Percentiles rank a stretch among this genome's conserved stretches.
Evolutionary conservation across 768 basidiomycete species (phyloP).

Genomic region (Pleurotus cornucopiae): DNA sequence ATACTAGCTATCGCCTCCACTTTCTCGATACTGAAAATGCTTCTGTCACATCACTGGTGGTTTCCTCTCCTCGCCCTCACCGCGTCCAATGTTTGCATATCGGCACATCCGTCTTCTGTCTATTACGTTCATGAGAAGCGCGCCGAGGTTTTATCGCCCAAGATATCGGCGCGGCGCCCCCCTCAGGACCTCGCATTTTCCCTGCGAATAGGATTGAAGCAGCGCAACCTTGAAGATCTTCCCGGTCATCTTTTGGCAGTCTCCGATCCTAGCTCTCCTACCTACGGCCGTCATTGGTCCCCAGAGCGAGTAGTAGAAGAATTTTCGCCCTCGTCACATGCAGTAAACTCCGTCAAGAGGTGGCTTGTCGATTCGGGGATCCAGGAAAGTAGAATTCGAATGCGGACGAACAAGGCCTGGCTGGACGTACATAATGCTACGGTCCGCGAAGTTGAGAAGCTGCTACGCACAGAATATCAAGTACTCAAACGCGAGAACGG

Average conservation of each 20-base stretch:
- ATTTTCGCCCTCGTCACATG: constrained; percentile 25
- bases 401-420: constrained; percentile 24
- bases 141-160: constrained; percentile 10
- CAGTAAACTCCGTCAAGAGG: constrained; percentile 19
- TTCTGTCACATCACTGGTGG: no score
- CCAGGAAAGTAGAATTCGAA: constrained; percentile 15
- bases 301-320: constrained; percentile 21
- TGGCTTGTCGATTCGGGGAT: constrained; percentile 28
- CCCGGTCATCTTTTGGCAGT: constrained; percentile 26
- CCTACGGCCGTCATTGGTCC: constrained; percentile 32
- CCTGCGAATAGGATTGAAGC: constrained; percentile 30
- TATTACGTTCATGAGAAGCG: constrained; percentile 23
- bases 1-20: no score
- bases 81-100: no score
- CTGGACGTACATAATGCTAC: constrained; percentile 25
- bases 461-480: constrained; percentile 28
- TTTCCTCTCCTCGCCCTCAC: no score
- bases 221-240: constrained; percentile 25
- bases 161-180: constrained; percentile 14
- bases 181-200: constrained; percentile 21
- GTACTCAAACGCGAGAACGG: constrained; percentile 25
- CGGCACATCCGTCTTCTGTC: no score
- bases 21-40: no score
- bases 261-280: constrained; percentile 30
- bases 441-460: constrained; percentile 24